Conservation (phyloP, 2,329 filamentous ascomycete species). For the Colletotrichum phormii region DNA sequence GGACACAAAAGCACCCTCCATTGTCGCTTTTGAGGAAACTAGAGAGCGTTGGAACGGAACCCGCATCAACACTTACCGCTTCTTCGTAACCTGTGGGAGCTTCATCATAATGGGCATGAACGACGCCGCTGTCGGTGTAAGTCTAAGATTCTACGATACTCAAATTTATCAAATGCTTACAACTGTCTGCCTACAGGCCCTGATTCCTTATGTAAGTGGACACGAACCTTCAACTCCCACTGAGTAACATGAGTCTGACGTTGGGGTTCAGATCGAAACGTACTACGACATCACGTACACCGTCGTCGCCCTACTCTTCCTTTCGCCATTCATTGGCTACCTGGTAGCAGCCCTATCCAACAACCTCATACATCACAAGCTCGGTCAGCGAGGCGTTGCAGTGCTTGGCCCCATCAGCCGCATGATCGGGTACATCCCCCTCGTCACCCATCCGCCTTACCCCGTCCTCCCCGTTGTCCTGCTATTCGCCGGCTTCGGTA, state of each 20-base stretch:
- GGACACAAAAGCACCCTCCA: background rate
- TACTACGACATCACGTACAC: slow-evolving; percentile 73
- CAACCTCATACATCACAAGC: slow-evolving; percentile 70
- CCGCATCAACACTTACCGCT: slow-evolving; percentile 67
- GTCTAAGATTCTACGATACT: slow-evolving; percentile 40
- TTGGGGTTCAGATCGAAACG: slow-evolving; percentile 60
- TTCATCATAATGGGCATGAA: slow-evolving; percentile 77
- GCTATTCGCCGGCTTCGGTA: slow-evolving; percentile 76
- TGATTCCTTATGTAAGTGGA: slow-evolving; percentile 58
- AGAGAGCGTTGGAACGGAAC: slow-evolving; percentile 74
- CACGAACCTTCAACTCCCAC: background rate
- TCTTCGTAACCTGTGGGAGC: slow-evolving; percentile 68
- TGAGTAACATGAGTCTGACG: background rate
- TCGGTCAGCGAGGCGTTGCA: slow-evolving; percentile 79
- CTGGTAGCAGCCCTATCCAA: slow-evolving; percentile 72
- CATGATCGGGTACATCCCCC: slow-evolving; percentile 72
- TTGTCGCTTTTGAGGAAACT: background rate
- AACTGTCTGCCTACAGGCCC: slow-evolving; percentile 48
- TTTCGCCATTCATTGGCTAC: slow-evolving; percentile 76
- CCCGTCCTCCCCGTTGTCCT: slow-evolving; percentile 74
- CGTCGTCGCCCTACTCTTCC: slow-evolving; percentile 74
- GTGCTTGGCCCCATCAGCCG: slow-evolving; percentile 72
- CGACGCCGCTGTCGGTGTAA: slow-evolving; percentile 73
- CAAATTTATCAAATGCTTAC: background rate
- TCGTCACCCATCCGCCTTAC: slow-evolving; percentile 76